Base-by-base conservation (phyloP, 2,329 filamentous ascomycete genomes). In the Fusarium torulosum region DNA sequence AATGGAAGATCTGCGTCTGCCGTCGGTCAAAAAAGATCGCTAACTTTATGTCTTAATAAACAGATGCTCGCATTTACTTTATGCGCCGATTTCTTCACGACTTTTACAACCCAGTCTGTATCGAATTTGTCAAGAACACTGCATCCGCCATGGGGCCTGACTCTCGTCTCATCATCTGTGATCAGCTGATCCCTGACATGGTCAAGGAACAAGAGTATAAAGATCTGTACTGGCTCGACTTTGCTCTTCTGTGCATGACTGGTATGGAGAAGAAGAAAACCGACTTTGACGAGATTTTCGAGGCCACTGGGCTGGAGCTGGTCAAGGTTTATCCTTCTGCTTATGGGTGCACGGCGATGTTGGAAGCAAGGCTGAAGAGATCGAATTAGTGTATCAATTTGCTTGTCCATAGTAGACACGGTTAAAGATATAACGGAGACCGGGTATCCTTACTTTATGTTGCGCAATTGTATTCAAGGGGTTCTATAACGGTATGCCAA, bases 111-210 rank as follows among this genome's bases (percentile, higher is more conserved):
- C 68, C 74, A 17, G 70, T 74, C 20, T 76, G 75, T 56, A 66
- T 70, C n/a, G 67, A 75, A 19, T 75, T 77, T 20, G 66, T 77
- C 31, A 74, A 66, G 19, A 76, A 75, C 57, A 75, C 73, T 1
- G 75, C 69, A 9, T 69, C 65, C 4, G 71, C 74, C 6, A 77
- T 77, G 75, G 75, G 73, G 0, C 74, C 74, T 0, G 74, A 75
- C 42, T 77, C 77, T 3, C 74, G 76, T 2, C 66, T 78, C 3
- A 68, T 79, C 15, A 66, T 80, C 21, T 78, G 76, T 51, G 77
- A 80, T 43, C 75, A 76, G 62, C 44, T 80, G 11, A 65, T 79
- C 19, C 78, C 77, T 1, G 75, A 77, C 13, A 70, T 59, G 49
- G 76, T 76, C 2, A 65, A 74, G 8, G 65, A 69, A 13, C 67